phyloP scores from a whole-genome alignment of 148 eudicot genomes.

The Salicornia ramosissima region DNA sequence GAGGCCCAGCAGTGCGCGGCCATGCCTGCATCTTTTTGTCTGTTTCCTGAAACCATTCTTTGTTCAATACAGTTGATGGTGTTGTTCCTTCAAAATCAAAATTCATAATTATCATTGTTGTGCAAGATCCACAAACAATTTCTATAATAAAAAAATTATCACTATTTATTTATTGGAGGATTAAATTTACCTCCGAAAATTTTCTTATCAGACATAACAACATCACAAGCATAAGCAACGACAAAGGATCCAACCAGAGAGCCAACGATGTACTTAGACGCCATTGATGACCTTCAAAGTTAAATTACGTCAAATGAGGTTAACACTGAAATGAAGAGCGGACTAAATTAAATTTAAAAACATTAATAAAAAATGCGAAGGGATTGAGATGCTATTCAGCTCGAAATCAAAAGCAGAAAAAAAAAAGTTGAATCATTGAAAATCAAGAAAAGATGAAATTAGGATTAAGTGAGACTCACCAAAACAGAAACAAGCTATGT shows the following conservation, averaged over 20 bases:
- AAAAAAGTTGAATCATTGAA: background rate
- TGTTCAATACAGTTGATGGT: slow-evolving; percentile 30
- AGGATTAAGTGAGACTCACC: slow-evolving; percentile 12
- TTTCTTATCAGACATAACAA: slow-evolving; percentile 33
- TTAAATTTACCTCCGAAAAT: slow-evolving; percentile 46
- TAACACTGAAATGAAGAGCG: slow-evolving; percentile 9
- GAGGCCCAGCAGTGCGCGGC: slow-evolving; percentile 50
- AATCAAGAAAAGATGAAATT: background rate
- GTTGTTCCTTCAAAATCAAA: slow-evolving; percentile 31
- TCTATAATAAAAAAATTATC: background rate
- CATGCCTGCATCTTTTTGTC: slow-evolving; percentile 44
- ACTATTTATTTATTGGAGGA: too few species aligned
- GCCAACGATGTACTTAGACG: slow-evolving; percentile 33
- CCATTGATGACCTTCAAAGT: slow-evolving; percentile 24
- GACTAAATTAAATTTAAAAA: too few species aligned
- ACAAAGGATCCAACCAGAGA: slow-evolving; percentile 27
- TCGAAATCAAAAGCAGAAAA: background rate
- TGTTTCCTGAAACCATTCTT: slow-evolving; percentile 39
- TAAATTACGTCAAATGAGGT: slow-evolving; percentile 7
- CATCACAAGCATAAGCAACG: slow-evolving; percentile 33
- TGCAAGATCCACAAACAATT: background rate
- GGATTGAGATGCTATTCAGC: background rate
- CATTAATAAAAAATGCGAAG: too few species aligned
- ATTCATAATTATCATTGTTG: background rate
- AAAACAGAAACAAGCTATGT: background rate